Percentiles rank a stretch among this genome's conserved stretches.
Conservation (phyloP, 176 grass and related monocot species). For the Pontederia paniculata region DNA sequence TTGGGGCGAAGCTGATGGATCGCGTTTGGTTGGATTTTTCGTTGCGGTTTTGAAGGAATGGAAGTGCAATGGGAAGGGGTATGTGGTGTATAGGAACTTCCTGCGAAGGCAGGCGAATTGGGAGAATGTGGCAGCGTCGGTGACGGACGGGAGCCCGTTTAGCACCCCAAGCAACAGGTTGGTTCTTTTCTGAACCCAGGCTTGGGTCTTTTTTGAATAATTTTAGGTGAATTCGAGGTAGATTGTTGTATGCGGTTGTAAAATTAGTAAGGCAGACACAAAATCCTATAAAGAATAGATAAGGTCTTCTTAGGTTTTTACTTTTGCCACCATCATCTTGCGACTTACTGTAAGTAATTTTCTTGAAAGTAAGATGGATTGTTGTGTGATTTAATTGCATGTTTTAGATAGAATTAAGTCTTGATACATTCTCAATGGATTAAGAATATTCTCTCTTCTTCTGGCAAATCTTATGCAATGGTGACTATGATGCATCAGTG, state of each 20-base stretch:
- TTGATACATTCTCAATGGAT: neutral
- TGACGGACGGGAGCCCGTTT: constrained; percentile 27
- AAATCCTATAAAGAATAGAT: too few species aligned
- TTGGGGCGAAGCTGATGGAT: neutral
- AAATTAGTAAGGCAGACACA: too few species aligned
- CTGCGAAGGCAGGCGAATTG: constrained; percentile 48
- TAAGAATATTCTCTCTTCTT: constrained; percentile 11
- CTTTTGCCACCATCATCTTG: too few species aligned
- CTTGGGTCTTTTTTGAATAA: neutral
- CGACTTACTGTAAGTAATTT: neutral
- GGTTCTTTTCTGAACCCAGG: neutral
- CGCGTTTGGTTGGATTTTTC: constrained; percentile 7
- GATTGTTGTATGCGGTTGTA: too few species aligned
- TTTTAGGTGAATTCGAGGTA: neutral
- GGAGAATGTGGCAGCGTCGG: constrained; percentile 8
- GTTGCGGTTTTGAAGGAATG: constrained; percentile 45
- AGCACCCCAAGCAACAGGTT: constrained; percentile 86
- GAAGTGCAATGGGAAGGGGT: constrained; percentile 84
- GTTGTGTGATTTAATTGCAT: too few species aligned
- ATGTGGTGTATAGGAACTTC: constrained; percentile 62
- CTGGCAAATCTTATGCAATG: constrained; percentile 22
- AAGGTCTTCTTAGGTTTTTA: too few species aligned
- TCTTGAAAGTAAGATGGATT: too few species aligned
- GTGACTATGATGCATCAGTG: constrained; percentile 33
- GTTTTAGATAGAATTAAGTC: too few species aligned